Percentiles rank a stretch among this genome's conserved stretches.
phyloP scores from a whole-genome alignment of 23 red algal genomes.

The Pyropia haitanensis region DNA sequence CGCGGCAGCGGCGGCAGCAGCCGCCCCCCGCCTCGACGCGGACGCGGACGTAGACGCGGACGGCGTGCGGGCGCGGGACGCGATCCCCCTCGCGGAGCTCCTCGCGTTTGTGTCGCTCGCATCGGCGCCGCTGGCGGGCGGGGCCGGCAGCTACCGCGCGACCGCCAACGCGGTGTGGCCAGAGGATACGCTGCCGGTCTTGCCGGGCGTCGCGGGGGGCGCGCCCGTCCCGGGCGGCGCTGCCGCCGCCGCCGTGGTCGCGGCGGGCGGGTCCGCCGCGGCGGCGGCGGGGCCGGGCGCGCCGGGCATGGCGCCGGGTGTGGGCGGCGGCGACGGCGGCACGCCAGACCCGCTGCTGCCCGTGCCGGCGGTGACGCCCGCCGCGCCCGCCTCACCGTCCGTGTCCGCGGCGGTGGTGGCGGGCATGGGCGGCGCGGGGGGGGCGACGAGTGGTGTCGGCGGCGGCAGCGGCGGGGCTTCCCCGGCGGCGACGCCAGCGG shows the following conservation, averaged over 20 bases:
- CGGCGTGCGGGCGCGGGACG: too few species aligned
- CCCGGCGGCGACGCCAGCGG: too few species aligned
- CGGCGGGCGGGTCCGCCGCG: not conserved
- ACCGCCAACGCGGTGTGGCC: constrained; percentile 56
- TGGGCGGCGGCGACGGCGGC: not conserved
- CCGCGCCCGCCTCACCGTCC: too few species aligned
- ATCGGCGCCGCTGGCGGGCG: constrained; percentile 17
- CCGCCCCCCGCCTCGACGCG: constrained; percentile 24
- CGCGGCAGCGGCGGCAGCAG: constrained; percentile 17
- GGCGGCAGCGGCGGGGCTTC: too few species aligned
- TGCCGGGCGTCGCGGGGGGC: constrained; percentile 3
- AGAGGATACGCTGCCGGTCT: not conserved
- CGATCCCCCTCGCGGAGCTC: constrained; percentile 52
- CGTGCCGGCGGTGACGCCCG: constrained; percentile 9
- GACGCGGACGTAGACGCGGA: not conserved
- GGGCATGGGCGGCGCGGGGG: too few species aligned
- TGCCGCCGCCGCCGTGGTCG: not conserved
- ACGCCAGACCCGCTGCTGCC: constrained; percentile 9
- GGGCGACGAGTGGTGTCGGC: too few species aligned
- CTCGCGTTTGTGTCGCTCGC: constrained; percentile 43
- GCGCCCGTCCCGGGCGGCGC: not conserved
- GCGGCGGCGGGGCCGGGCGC: not conserved
- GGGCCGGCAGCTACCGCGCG: constrained; percentile 37
- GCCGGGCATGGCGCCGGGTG: not conserved
- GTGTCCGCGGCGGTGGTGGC: too few species aligned